Percentiles rank a stretch among this genome's conserved stretches.
These are phyloP conservation scores for Hypoxylon lienhwacheense DNA, from an alignment of 495 filamentous ascomycete species.

Conservation along the genomic window DNA sequence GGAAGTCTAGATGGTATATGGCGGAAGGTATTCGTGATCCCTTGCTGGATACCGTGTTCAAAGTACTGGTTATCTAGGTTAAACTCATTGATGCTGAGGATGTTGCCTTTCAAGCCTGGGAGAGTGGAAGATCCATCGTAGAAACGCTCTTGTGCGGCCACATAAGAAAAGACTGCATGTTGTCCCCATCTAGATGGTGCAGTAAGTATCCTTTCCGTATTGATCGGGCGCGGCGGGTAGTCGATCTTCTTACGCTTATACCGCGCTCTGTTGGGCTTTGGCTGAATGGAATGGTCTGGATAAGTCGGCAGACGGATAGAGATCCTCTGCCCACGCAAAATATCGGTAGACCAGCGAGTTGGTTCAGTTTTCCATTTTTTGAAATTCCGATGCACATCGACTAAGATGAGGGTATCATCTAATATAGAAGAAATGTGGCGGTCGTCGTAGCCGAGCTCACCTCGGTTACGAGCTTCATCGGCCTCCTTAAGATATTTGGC, in stretches of 20 bases:
- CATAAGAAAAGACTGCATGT: neutral
- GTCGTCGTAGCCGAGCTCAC: slow-evolving; percentile 29
- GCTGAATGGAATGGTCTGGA: slow-evolving; percentile 10
- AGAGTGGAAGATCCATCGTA: slow-evolving; percentile 1
- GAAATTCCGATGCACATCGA: slow-evolving; percentile 9
- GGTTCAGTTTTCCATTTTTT: slow-evolving; percentile 1
- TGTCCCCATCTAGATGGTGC: neutral
- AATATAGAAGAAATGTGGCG: slow-evolving; percentile 10
- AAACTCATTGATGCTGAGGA: slow-evolving; percentile 6
- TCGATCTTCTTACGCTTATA: slow-evolving; percentile 24
- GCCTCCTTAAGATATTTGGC: slow-evolving; percentile 26
- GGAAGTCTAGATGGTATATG: neutral
- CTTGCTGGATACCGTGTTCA: slow-evolving; percentile 8
- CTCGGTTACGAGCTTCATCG: slow-evolving; percentile 12
- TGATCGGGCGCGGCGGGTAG: neutral
- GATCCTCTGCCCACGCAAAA: slow-evolving; percentile 6
- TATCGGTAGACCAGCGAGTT: slow-evolving; percentile 27
- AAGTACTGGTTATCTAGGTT: slow-evolving; percentile 11
- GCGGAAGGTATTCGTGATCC: neutral
- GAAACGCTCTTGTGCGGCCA: slow-evolving; percentile 10
- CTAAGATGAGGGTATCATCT: slow-evolving; percentile 25
- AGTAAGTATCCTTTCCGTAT: neutral
- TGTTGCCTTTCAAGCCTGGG: neutral
- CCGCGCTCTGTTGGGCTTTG: slow-evolving; percentile 14
- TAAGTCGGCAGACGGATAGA: slow-evolving; percentile 28